These are phyloP conservation scores for Phaeophleospora eucalypticola DNA, from an alignment of 2,329 filamentous ascomycete species.

Conservation along the genomic window DNA sequence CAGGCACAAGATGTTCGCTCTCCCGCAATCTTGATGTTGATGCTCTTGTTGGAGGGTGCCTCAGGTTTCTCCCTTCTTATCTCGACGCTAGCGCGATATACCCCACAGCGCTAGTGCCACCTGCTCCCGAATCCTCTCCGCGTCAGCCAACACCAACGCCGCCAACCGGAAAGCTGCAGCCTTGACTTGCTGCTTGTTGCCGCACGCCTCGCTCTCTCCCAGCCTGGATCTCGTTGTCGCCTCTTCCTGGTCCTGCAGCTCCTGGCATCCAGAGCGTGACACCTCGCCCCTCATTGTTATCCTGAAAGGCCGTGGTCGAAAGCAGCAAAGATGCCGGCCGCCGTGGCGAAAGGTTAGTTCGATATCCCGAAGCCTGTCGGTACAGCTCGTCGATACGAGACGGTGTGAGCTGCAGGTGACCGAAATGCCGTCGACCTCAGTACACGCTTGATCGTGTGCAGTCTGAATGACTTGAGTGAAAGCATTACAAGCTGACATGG, in stretches of 20 bases:
- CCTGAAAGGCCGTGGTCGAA: not conserved
- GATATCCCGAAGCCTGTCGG: not conserved
- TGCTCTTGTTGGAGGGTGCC: no score
- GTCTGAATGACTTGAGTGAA: no score
- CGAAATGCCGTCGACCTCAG: not conserved
- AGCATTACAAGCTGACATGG: not conserved
- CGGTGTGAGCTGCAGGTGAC: slow-evolving; percentile 1
- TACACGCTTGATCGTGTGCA: no score
- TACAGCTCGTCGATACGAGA: no score
- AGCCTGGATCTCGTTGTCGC: no score
- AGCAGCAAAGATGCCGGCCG: not conserved
- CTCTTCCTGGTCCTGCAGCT: no score
- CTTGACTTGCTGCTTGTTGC: not conserved
- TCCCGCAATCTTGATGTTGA: no score
- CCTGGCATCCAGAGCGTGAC: not conserved
- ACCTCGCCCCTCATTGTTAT: not conserved
- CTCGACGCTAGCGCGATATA: not conserved
- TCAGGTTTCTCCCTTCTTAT: no score
- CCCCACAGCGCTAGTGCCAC: not conserved
- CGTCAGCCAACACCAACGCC: not conserved
- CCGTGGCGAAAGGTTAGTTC: slow-evolving; percentile 1
- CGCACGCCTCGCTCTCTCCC: not conserved
- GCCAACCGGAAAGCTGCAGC: not conserved
- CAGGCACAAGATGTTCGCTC: no score
- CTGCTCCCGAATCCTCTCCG: not conserved